These are phyloP conservation scores for Calonectria hawksworthii DNA, from an alignment of 2,329 filamentous ascomycete species.

Conservation along the genomic window DNA sequence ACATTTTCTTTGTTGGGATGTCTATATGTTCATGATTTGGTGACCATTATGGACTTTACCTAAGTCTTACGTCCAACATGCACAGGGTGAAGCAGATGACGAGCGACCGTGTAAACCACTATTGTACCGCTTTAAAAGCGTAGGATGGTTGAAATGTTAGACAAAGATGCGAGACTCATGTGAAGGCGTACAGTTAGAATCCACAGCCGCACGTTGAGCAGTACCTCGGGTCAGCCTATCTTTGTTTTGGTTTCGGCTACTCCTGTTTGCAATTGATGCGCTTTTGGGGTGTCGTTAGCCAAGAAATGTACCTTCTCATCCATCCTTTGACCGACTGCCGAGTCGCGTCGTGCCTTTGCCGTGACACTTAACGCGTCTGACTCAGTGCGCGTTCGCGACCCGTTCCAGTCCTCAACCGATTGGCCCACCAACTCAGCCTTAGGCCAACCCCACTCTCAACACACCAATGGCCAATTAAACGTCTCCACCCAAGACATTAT, in stretches of 20 bases:
- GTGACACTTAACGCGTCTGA: background rate
- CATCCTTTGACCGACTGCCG: background rate
- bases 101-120: background rate
- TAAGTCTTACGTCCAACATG: background rate
- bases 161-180: background rate
- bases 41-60: too few species aligned
- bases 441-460: background rate
- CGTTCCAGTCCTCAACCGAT: background rate
- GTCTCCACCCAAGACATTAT: background rate
- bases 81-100: background rate
- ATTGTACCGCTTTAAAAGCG: background rate
- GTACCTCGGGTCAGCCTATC: background rate
- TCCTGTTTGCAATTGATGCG: background rate
- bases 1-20: too few species aligned
- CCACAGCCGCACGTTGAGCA: background rate
- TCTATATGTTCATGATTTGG: too few species aligned
- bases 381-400: background rate
- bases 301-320: background rate
- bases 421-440: background rate
- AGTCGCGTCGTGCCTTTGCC: background rate
- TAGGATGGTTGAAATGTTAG: background rate
- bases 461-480: background rate
- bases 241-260: background rate
- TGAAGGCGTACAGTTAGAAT: background rate
- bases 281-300: background rate